phyloP scores from a whole-genome alignment of 2,329 filamentous ascomycete genomes.

The Huntiella moniliformis region DNA sequence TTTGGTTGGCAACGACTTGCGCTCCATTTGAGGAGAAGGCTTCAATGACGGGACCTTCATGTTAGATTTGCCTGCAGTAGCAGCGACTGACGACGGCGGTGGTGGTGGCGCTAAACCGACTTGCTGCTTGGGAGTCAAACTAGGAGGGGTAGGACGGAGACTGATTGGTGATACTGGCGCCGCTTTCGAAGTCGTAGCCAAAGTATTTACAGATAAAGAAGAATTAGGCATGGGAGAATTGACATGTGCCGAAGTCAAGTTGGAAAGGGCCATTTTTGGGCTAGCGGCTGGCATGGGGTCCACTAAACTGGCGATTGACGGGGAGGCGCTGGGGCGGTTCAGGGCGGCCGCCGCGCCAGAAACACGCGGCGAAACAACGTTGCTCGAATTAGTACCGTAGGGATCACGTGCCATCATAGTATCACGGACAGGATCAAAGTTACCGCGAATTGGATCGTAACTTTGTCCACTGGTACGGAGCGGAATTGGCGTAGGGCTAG shows the following conservation, averaged over 20 bases:
- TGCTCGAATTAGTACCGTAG: conserved; percentile 22
- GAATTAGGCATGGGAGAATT: neutral
- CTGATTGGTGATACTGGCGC: neutral
- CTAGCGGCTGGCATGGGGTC: conserved; percentile 35
- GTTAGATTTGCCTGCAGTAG: neutral
- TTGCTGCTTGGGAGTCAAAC: neutral
- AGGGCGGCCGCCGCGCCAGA: conserved; percentile 17
- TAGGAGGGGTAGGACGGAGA: conserved; percentile 1
- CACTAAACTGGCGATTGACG: conserved; percentile 78
- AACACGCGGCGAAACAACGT: conserved; percentile 32
- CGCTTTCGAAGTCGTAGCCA: neutral
- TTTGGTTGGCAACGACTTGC: conserved; percentile 8
- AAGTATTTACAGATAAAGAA: neutral
- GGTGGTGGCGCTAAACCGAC: neutral
- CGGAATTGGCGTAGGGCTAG: conserved; percentile 24
- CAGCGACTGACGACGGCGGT: neutral
- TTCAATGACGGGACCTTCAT: conserved; percentile 10
- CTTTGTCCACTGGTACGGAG: conserved; percentile 56
- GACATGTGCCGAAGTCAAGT: conserved; percentile 9
- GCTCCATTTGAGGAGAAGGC: conserved; percentile 10
- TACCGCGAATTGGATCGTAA: conserved; percentile 80
- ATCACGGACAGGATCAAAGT: conserved; percentile 44
- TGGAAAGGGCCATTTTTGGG: conserved; percentile 17
- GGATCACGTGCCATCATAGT: conserved; percentile 37
- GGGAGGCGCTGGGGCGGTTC: conserved; percentile 69